Base-by-base conservation (phyloP, 2,329 filamentous ascomycete species). In the Cladosporium sp. region DNA sequence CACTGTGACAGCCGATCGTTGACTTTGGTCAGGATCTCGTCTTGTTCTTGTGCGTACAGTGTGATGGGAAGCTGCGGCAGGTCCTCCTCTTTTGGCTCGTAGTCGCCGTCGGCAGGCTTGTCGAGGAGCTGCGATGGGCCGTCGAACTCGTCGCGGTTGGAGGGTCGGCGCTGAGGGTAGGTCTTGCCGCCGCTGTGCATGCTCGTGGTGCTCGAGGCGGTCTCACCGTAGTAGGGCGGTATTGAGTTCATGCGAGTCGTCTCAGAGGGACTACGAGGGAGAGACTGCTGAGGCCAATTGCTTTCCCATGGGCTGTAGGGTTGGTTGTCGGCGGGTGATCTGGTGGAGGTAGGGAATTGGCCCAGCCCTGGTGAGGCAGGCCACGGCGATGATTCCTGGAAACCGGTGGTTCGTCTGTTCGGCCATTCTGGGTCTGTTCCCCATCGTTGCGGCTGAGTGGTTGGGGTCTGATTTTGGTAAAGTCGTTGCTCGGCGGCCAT, bases 61-160 rank as follows among this genome's bases (percentile, higher is more conserved):
- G 90, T 88, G 61, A 87, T 90, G 40, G 88, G 88, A 27, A 93
- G 80, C 67, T 87, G 84, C 16, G 88, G 88, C 43, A 94, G 77
- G 63, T 92, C 86, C 57, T 85, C 80, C 66, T 91, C 87, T 70
- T 89, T 85, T 67, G 84, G 78, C 55, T 86, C 84, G 58, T 89
- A 78, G 60, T 85, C 83, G 56, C 84, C 82, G 49, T 83, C 77
- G 18, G 84, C 77, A 33, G 87, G 88, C 39, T 83, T 80, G 56
- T 87, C 83, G 57, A 94, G 75, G 58, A 90, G 84, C 67, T 94
- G 88, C 59, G 90, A 86, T 7, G 88, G 88, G 2, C 88, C 88
- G 69, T 93, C 88, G 69, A 94, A 94, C 69, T 93, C 88, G 73
- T 94, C 88, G 53, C 88, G 79, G 71, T 91, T 91, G 36, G 85